Evolutionary conservation across 169 alveolate species (phyloP).

Genomic region (Cryptosporidium meleagridis): DNA sequence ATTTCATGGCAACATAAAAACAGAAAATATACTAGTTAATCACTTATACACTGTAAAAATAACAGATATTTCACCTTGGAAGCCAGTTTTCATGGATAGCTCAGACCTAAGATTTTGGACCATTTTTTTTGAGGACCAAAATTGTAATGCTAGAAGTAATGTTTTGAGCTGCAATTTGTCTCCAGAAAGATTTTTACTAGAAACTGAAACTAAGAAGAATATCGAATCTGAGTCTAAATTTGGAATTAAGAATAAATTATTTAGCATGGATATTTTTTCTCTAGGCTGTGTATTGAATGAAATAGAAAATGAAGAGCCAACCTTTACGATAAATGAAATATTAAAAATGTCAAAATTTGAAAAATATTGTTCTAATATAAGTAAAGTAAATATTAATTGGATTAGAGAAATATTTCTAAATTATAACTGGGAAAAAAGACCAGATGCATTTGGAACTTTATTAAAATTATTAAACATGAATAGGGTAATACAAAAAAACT

Average conservation of each 20-base stretch:
- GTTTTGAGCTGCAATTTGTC: conserved; percentile 15
- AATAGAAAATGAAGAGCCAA: conserved; percentile 17
- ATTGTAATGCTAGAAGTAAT: background rate
- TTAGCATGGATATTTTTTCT: conserved; percentile 58
- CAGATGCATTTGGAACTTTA: background rate
- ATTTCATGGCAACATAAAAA: conserved; percentile 79
- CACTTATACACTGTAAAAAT: conserved; percentile 69
- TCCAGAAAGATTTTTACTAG: conserved; percentile 46
- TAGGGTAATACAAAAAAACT: background rate
- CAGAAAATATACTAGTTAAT: conserved; percentile 76
- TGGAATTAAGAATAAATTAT: background rate
- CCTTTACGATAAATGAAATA: conserved; percentile 45
- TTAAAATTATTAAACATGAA: conserved; percentile 15
- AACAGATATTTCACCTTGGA: conserved; percentile 78
- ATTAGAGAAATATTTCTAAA: conserved; percentile 6
- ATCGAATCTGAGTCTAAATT: background rate
- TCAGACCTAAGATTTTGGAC: conserved; percentile 54
- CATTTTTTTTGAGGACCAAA: conserved; percentile 41
- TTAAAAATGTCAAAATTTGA: background rate
- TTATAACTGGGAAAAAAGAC: background rate
- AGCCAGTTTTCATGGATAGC: conserved; percentile 56
- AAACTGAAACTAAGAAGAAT: background rate
- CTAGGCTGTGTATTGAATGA: conserved; percentile 48
- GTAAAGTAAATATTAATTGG: background rate
- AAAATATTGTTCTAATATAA: background rate